Conservation (phyloP, 2,329 filamentous ascomycete species). For the Scedosporium dehoogii region DNA sequence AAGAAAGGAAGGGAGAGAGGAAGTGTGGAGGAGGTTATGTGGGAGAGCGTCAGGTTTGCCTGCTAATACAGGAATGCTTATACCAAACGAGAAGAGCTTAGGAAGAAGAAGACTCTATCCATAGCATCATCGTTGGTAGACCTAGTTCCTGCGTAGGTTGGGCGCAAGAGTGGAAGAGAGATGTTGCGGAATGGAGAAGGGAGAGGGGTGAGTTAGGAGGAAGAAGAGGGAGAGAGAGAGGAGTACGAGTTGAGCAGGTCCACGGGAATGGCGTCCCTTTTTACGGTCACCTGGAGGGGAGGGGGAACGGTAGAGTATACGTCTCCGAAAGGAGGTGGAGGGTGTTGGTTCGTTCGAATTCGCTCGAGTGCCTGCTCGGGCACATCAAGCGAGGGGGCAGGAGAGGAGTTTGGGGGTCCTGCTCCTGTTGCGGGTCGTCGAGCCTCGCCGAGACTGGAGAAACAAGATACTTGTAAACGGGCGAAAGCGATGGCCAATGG, state of each 20-base stretch:
- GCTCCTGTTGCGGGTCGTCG: neutral
- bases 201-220: neutral
- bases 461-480: neutral
- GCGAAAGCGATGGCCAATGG: neutral
- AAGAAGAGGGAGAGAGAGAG: neutral
- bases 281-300: neutral
- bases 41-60: neutral
- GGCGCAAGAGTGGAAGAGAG: neutral
- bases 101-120: neutral
- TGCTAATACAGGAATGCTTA: neutral
- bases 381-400: neutral
- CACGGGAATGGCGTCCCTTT: neutral
- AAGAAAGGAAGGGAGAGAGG: neutral
- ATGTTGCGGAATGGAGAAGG: neutral
- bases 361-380: neutral
- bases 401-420: constrained; percentile 1
- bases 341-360: neutral
- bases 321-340: neutral
- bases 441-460: constrained; percentile 2
- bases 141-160: neutral
- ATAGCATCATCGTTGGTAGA: neutral
- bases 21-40: neutral
- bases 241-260: neutral
- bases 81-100: neutral
- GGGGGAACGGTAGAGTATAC: neutral